These are phyloP conservation scores for Haemoproteus tartakovskyi DNA, from an alignment of 169 alveolate species.

Conservation along the genomic window DNA sequence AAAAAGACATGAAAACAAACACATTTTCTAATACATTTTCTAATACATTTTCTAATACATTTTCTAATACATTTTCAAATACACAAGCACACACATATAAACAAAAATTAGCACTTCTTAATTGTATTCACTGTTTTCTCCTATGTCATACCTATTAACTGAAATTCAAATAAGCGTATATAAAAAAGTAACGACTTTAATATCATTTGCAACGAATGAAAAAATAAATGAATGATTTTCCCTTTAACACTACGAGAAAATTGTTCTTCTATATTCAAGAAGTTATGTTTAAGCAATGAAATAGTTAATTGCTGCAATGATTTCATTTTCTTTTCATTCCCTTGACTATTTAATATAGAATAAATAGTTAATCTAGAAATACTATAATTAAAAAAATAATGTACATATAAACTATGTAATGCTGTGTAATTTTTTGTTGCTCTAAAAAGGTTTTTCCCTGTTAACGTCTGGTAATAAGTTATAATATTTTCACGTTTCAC, in stretches of 20 bases:
- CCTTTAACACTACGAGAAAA: not conserved
- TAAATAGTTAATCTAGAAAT: constrained; percentile 17
- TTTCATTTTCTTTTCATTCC: not conserved
- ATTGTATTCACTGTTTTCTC: no score
- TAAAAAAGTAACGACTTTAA: constrained; percentile 16
- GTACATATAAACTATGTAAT: constrained; percentile 4
- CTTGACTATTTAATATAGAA: constrained; percentile 9
- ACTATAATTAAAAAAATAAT: constrained; percentile 19
- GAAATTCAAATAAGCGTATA: constrained; percentile 8
- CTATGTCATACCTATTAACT: constrained; percentile 31
- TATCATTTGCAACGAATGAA: constrained; percentile 3
- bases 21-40: no score
- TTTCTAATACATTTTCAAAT: not conserved
- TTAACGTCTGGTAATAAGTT: not conserved
- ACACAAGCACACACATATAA: not conserved
- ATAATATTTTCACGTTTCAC: constrained; percentile 9
- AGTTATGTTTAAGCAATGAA: not conserved
- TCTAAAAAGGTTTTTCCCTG: not conserved
- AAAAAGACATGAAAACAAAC: no score
- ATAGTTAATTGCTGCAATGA: not conserved
- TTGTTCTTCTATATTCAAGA: constrained; percentile 1
- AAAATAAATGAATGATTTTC: not conserved
- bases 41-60: no score
- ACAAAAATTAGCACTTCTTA: not conserved
- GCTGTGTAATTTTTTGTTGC: not conserved